These are phyloP conservation scores for Cnidoscolus chayamansa DNA, from an alignment of 441 rosid genomes.

Conservation along the genomic window DNA sequence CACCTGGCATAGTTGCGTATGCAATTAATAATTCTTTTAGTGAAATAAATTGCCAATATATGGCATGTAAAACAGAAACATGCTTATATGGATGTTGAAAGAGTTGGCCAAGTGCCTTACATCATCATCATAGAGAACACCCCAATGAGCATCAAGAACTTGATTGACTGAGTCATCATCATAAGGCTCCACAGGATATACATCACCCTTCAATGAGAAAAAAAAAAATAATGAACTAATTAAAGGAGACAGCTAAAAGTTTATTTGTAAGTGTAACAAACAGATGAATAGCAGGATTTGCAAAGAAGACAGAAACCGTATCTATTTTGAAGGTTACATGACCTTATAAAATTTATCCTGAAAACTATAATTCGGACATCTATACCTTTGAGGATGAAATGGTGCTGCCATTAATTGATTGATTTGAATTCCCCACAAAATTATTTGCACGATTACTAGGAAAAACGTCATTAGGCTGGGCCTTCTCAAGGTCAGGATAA, in stretches of 20 bases:
- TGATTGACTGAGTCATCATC: slow-evolving; percentile 46
- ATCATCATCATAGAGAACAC: slow-evolving; percentile 69
- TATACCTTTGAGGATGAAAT: slow-evolving; percentile 49
- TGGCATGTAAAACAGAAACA: not conserved
- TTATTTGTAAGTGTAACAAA: not conserved
- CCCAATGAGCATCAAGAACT: slow-evolving; percentile 94
- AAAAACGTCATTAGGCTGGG: slow-evolving; percentile 38
- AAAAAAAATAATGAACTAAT: not conserved
- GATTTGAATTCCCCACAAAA: slow-evolving; percentile 29
- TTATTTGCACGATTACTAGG: not conserved
- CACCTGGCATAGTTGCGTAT: not conserved
- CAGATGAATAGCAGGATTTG: not conserved
- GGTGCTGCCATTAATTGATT: slow-evolving; percentile 31
- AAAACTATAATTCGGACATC: not conserved
- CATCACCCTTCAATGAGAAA: slow-evolving; percentile 61
- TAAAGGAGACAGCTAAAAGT: not conserved
- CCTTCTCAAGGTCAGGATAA: slow-evolving; percentile 67
- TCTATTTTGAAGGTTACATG: not conserved
- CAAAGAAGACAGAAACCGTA: not conserved
- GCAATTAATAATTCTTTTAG: not conserved
- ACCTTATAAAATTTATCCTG: not conserved
- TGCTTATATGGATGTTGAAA: not conserved
- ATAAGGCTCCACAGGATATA: slow-evolving; percentile 70
- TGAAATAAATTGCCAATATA: not conserved
- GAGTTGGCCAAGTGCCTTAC: slow-evolving; percentile 39